Evolutionary conservation across 164 flowering plant genomes (phyloP).

Genomic region (Dillenia turbinata): DNA sequence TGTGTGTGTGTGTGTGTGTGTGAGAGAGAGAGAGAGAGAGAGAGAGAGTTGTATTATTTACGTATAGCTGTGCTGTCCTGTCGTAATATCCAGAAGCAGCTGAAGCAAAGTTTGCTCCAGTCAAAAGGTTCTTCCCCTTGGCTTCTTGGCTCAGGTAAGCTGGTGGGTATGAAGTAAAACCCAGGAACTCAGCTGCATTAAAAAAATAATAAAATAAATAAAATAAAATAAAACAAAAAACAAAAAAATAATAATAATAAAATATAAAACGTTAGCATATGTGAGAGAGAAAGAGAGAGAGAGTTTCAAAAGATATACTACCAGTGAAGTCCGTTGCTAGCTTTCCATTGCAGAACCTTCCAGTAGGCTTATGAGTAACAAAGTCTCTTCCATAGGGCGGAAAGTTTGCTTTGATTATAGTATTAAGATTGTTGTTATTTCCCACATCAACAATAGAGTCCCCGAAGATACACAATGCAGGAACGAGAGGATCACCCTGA

Average conservation of each 20-base stretch:
- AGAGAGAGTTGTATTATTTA: conserved; percentile 21
- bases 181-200: conserved; percentile 71
- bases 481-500: conserved; percentile 72
- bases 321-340: conserved; percentile 89
- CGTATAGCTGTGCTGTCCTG: conserved; percentile 62
- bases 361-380: conserved; percentile 57
- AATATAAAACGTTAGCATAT: neutral
- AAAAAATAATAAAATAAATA: neutral
- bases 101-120: conserved; percentile 89
- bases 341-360: conserved; percentile 94
- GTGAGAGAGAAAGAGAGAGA: neutral
- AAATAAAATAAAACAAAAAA: conserved; percentile 1
- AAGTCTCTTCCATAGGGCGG: conserved; percentile 94
- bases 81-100: conserved; percentile 79
- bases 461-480: conserved; percentile 78
- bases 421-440: conserved; percentile 66
- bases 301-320: conserved; percentile 11
- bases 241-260: neutral
- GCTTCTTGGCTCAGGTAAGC: conserved; percentile 76
- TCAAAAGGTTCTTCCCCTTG: conserved; percentile 44
- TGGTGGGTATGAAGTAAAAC: conserved; percentile 80
- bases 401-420: conserved; percentile 74
- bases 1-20: neutral
- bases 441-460: conserved; percentile 88
- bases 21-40: conserved; percentile 11